Conservation (phyloP, 2,329 filamentous ascomycete genomes). For the Cylindrodendrum hubeiense region DNA sequence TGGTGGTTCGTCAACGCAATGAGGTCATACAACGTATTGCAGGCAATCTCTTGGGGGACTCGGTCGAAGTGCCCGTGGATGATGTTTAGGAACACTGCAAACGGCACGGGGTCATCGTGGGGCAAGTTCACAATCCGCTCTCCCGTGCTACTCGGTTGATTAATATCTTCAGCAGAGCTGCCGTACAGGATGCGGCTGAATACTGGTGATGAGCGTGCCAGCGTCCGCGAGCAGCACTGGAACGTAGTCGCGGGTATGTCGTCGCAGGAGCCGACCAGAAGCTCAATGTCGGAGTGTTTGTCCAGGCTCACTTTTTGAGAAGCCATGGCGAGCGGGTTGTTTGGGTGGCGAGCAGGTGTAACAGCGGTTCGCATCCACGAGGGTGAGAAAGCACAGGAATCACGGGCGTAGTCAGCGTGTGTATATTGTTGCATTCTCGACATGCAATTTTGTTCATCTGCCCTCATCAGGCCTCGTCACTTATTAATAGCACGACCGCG, state of each 20-base stretch:
- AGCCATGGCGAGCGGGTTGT: not conserved
- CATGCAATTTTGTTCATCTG: not conserved
- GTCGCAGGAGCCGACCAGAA: not conserved
- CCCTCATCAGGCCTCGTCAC: not conserved
- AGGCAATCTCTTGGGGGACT: constrained; percentile 33
- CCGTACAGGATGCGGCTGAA: constrained; percentile 44
- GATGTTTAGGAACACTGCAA: constrained; percentile 46
- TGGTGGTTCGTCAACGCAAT: constrained; percentile 47
- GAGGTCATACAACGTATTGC: constrained; percentile 39
- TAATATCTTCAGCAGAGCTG: constrained; percentile 34
- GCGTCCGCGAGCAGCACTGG: constrained; percentile 41
- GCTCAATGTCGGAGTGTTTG: constrained; percentile 13
- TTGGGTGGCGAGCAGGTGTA: not conserved
- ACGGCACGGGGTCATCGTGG: constrained; percentile 44
- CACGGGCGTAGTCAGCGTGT: not conserved
- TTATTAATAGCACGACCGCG: not conserved
- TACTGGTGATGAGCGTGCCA: constrained; percentile 40
- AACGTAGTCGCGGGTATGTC: constrained; percentile 22
- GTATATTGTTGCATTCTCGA: not conserved
- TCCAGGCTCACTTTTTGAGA: constrained; percentile 7
- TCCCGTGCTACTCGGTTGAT: not conserved
- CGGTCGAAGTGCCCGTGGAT: constrained; percentile 44
- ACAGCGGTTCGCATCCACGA: not conserved
- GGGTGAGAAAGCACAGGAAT: not conserved
- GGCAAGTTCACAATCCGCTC: constrained; percentile 44